Evolutionary conservation across 495 filamentous ascomycete genomes (phyloP).

Genomic region (Clavariopsis aquatica): DNA sequence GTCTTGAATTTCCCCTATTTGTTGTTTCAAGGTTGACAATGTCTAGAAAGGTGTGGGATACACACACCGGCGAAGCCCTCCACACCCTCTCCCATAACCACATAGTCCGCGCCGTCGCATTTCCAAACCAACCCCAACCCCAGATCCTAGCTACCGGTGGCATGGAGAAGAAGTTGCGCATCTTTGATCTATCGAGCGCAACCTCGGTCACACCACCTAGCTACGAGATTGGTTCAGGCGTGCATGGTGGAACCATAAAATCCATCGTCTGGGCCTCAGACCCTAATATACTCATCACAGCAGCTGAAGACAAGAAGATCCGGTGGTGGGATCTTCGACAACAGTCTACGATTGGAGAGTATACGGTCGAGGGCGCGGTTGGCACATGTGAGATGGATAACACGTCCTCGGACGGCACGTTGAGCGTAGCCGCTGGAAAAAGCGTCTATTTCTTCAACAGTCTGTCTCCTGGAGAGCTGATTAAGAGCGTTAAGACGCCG

Average conservation of each 20-base stretch:
- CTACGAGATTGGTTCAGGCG: slow-evolving; percentile 82
- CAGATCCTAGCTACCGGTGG: slow-evolving; percentile 87
- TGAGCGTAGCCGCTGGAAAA: slow-evolving; percentile 79
- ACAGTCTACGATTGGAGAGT: slow-evolving; percentile 67
- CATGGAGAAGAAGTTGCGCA: slow-evolving; percentile 91
- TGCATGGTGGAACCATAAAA: slow-evolving; percentile 86
- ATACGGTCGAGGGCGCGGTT: slow-evolving; percentile 75
- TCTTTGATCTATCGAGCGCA: slow-evolving; percentile 74
- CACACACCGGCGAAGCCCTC: slow-evolving; percentile 86
- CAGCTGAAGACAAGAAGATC: slow-evolving; percentile 83
- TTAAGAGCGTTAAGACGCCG: slow-evolving; percentile 73
- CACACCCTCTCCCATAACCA: slow-evolving; percentile 87
- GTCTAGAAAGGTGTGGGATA: slow-evolving; percentile 89
- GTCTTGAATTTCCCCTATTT: slow-evolving; percentile 42
- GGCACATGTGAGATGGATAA: slow-evolving; percentile 79
- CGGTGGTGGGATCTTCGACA: slow-evolving; percentile 92
- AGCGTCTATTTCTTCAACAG: slow-evolving; percentile 90
- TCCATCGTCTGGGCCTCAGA: slow-evolving; percentile 89
- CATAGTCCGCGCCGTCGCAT: slow-evolving; percentile 91
- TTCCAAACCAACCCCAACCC: slow-evolving; percentile 71
- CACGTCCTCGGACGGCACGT: slow-evolving; percentile 42
- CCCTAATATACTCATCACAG: slow-evolving; percentile 83
- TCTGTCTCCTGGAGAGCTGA: slow-evolving; percentile 62
- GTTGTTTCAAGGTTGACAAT: slow-evolving; percentile 9
- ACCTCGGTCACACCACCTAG: slow-evolving; percentile 25